A percentile compares a stretch with the other conserved stretches of the same genome.
These are phyloP conservation scores for Dothistroma septosporum DNA, from an alignment of 2,329 filamentous ascomycete species.

Conservation along the genomic window DNA sequence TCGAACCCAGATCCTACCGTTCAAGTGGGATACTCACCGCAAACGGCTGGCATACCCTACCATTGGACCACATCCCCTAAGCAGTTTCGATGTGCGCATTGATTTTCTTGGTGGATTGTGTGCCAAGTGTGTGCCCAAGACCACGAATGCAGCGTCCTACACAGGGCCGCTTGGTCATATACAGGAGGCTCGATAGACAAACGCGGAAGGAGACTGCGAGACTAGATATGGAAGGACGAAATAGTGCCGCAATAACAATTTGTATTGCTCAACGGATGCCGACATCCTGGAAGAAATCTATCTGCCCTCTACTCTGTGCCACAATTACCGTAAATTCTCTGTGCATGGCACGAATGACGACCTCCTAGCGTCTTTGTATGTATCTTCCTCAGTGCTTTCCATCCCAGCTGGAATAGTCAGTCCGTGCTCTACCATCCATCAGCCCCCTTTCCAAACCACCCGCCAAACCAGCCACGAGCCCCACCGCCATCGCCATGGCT, in stretches of 20 bases:
- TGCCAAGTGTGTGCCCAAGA: too few relatives aligned
- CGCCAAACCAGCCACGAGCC: not conserved
- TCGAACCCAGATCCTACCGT: too few relatives aligned
- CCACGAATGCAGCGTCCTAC: too few relatives aligned
- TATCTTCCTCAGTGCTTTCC: not conserved
- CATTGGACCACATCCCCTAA: too few relatives aligned
- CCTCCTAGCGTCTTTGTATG: not conserved
- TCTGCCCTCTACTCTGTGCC: not conserved
- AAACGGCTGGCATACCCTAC: too few relatives aligned
- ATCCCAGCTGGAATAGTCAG: not conserved
- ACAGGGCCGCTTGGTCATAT: too few relatives aligned
- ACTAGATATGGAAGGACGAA: slow-evolving; percentile 22
- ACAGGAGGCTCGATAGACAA: too few relatives aligned
- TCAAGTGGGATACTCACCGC: too few relatives aligned
- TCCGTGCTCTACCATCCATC: not conserved
- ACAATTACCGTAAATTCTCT: not conserved
- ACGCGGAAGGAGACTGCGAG: too few relatives aligned
- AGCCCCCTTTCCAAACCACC: not conserved
- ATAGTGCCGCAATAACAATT: not conserved
- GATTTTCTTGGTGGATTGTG: too few relatives aligned
- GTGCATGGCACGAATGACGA: not conserved
- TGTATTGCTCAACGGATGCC: not conserved
- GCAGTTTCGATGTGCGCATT: too few relatives aligned
- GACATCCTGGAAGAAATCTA: not conserved
- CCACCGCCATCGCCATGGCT: not conserved